Base-by-base conservation (phyloP, 352 stramenopile species). In the Elongisporangium senticosum region DNA sequence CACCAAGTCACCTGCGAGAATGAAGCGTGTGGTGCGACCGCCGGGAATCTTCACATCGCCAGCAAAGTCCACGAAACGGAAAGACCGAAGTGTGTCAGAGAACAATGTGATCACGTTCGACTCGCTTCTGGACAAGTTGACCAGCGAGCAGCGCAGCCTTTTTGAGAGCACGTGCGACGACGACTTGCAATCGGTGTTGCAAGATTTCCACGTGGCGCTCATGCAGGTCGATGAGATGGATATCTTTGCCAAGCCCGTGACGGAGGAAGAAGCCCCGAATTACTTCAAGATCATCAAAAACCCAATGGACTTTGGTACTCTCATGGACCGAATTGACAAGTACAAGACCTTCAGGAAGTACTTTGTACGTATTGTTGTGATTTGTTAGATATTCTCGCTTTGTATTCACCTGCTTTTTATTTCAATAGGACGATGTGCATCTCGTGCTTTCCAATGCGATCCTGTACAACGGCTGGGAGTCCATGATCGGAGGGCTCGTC, bases 301-400 rank as follows among this genome's bases (percentile, higher is more conserved):
- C 47, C 95, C 95, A 11, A 98, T 97, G 85, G 93, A 98, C 76
- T 98, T 98, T 72, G 83, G 87, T n/a, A 96, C 85, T 6, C 98
- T 98, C 65, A 74, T 81, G 53, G 75, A 90, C 22, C 90, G 87
- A 54, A 74, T 98, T 56, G 56, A 74, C 40, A 71, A 76, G 49
- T 95, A 91, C 68, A 61, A 58, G 23, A 74, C 69, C 53, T 92
- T 95, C 59, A 65, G 68, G 39, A 71, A 86, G 24, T 95, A 95
- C 61, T 90, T 90, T 52, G 86, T 95, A 86, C 63, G 74, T 78
- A n/a, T 1, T 51, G 11, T 39, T 15, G 55, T 24, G 13, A 55
- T 4, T 26, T 49, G 28, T 4, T 51, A 22, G 26, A 11, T 11
- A 11, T 6, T 37, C 26, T 10, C 10, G 28, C 6, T 39, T 6